These are phyloP conservation scores for Aciculoconidium aculeatum DNA, from an alignment of 805 yeast genomes.

Conservation along the genomic window DNA sequence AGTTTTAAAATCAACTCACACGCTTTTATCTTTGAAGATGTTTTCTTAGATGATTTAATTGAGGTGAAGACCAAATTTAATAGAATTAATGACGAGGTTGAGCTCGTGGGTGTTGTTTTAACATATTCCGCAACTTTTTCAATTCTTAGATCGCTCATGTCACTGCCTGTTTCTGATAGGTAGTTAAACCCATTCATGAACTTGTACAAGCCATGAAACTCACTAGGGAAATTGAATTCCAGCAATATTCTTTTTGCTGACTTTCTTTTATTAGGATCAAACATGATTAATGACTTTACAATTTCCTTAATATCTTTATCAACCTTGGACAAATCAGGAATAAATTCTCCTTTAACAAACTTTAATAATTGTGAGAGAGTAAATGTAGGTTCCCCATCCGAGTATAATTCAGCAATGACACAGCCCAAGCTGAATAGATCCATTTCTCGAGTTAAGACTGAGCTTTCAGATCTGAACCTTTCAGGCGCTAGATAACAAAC, in stretches of 20 bases:
- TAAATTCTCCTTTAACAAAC: slow-evolving; percentile 63
- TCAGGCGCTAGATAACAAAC: slow-evolving; percentile 94
- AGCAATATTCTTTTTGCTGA: slow-evolving; percentile 49
- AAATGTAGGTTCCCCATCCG: slow-evolving; percentile 84
- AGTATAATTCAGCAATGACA: slow-evolving; percentile 80
- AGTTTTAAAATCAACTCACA: slow-evolving; percentile 72
- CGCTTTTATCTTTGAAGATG: slow-evolving; percentile 58
- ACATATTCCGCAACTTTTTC: too few species aligned
- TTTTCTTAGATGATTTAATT: slow-evolving; percentile 55
- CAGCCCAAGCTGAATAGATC: slow-evolving; percentile 84
- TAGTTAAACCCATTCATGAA: too few species aligned
- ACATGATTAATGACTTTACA: slow-evolving; percentile 55
- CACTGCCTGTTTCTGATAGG: too few species aligned
- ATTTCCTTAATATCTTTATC: slow-evolving; percentile 48
- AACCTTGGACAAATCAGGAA: slow-evolving; percentile 57
- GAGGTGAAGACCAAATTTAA: slow-evolving; percentile 51
- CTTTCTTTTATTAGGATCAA: slow-evolving; percentile 57
- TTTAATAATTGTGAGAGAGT: slow-evolving; percentile 82
- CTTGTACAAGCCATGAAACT: too few species aligned
- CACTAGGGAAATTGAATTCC: too few species aligned
- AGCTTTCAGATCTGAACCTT: slow-evolving; percentile 47
- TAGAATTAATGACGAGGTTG: slow-evolving; percentile 51
- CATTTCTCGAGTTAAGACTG: slow-evolving; percentile 52
- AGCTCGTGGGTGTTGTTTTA: slow-evolving; percentile 15
- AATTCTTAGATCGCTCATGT: too few species aligned